Evolutionary conservation across 208 protist species (phyloP).

Genomic region (Trypanosoma rangeli): DNA sequence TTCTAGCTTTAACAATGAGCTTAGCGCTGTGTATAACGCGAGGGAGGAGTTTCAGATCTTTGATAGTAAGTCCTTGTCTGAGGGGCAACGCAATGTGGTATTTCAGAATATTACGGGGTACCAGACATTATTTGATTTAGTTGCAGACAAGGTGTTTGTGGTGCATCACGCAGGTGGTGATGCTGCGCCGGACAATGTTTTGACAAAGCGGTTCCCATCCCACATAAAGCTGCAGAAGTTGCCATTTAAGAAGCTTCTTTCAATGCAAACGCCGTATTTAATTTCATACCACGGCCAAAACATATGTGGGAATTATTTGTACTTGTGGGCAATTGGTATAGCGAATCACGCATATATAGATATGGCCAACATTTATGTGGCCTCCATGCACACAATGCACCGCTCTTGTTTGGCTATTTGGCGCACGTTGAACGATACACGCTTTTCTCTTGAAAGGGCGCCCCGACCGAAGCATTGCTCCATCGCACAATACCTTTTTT

Average conservation of each 20-base stretch:
- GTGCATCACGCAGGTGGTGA: constrained; percentile 83
- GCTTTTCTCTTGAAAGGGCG: constrained; percentile 76
- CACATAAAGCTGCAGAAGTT: constrained; percentile 67
- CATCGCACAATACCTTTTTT: constrained; percentile 85
- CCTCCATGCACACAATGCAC: constrained; percentile 89
- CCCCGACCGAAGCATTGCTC: constrained; percentile 63
- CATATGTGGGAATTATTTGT: constrained; percentile 79
- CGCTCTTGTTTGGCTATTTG: constrained; percentile 74
- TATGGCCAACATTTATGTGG: constrained; percentile 74
- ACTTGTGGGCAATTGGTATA: constrained; percentile 87
- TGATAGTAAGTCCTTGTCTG: constrained; percentile 84
- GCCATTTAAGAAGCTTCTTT: constrained; percentile 83
- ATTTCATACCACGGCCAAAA: constrained; percentile 83
- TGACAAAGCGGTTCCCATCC: constrained; percentile 50
- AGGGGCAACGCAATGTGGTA: constrained; percentile 72
- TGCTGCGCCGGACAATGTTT: constrained; percentile 35
- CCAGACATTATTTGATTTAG: constrained; percentile 73
- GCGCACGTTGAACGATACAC: constrained; percentile 79
- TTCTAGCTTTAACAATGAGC: constrained; percentile 89
- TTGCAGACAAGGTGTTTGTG: constrained; percentile 53
- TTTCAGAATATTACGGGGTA: constrained; percentile 86
- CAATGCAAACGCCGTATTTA: constrained; percentile 85
- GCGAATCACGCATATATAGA: constrained; percentile 92
- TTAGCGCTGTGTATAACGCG: constrained; percentile 68
- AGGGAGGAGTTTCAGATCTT: constrained; percentile 86